Evolutionary conservation across 2,329 filamentous ascomycete species (phyloP).

Genomic region (Mycosphaerelloides madeirae): DNA sequence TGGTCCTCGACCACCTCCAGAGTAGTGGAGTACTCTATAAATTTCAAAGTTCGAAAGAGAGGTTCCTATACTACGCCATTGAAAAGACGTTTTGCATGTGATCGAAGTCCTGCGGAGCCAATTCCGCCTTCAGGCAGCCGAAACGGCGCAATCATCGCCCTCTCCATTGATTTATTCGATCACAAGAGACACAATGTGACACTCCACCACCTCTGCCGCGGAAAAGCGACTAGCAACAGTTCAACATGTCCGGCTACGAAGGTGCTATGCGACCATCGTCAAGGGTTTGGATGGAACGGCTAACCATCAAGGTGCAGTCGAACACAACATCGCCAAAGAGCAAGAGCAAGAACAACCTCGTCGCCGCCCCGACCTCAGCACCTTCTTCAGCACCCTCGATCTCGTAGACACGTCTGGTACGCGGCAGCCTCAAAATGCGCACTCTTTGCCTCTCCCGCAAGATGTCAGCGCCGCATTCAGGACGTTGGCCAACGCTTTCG

Average conservation of each 20-base stretch:
- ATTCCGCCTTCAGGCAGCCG: slow-evolving; percentile 1
- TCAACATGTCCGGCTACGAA: slow-evolving; percentile 17
- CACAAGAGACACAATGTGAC: slow-evolving; percentile 3
- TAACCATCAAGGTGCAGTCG: slow-evolving; percentile 35
- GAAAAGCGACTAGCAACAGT: not conserved
- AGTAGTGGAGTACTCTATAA: not conserved
- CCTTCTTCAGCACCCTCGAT: slow-evolving; percentile 61
- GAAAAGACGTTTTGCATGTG: not conserved
- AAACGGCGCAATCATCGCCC: not conserved
- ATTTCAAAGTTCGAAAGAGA: too few relatives aligned
- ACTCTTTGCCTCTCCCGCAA: slow-evolving; percentile 56
- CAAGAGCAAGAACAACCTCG: slow-evolving; percentile 29
- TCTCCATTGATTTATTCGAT: not conserved
- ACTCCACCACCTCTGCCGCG: not conserved
- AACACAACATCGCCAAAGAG: slow-evolving; percentile 44
- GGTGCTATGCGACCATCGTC: not conserved
- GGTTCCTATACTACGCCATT: too few relatives aligned
- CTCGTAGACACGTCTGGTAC: slow-evolving; percentile 51
- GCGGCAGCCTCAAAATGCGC: slow-evolving; percentile 47
- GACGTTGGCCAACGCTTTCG: slow-evolving; percentile 57
- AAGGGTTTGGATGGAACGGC: not conserved
- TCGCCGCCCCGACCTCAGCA: slow-evolving; percentile 59
- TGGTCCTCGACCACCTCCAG: slow-evolving; percentile 4
- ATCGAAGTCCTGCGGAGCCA: not conserved
- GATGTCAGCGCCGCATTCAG: slow-evolving; percentile 57